These are phyloP conservation scores for Colletotrichum ledebouriae DNA, from an alignment of 2,329 filamentous ascomycete species.

Conservation along the genomic window DNA sequence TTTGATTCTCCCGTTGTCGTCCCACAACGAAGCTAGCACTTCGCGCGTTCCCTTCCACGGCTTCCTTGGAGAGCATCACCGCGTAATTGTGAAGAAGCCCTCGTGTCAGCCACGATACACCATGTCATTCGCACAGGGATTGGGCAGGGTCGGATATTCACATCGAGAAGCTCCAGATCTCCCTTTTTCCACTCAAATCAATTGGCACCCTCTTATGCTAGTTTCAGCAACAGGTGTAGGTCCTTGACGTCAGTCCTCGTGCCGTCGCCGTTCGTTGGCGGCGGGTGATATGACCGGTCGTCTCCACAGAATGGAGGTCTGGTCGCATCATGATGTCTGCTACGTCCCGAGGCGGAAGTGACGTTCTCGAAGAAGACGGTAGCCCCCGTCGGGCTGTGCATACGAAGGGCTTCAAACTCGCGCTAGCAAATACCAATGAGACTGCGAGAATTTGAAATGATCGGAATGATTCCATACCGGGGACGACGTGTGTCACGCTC, in stretches of 20 bases:
- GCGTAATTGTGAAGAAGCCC: constrained; percentile 49
- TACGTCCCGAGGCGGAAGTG: constrained; percentile 53
- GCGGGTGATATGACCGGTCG: constrained; percentile 52
- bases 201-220: constrained; percentile 48
- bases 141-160: constrained; percentile 38
- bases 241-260: constrained; percentile 48
- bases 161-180: constrained; percentile 50
- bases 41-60: constrained; percentile 50
- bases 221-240: constrained; percentile 48
- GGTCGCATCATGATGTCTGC: constrained; percentile 50
- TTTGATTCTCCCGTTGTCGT: constrained; percentile 46
- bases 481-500: constrained; percentile 51
- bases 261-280: constrained; percentile 49
- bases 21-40: constrained; percentile 51
- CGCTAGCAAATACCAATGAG: background rate
- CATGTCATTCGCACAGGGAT: background rate
- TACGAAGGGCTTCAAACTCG: constrained; percentile 45
- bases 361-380: constrained; percentile 52
- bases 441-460: background rate
- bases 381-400: constrained; percentile 47
- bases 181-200: constrained; percentile 48
- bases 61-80: constrained; percentile 50
- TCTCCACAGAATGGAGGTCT: constrained; percentile 49
- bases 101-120: constrained; percentile 28
- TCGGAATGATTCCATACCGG: constrained; percentile 44